Base-by-base conservation (phyloP, 2,329 filamentous ascomycete species). In the Stylonectria norvegica region DNA sequence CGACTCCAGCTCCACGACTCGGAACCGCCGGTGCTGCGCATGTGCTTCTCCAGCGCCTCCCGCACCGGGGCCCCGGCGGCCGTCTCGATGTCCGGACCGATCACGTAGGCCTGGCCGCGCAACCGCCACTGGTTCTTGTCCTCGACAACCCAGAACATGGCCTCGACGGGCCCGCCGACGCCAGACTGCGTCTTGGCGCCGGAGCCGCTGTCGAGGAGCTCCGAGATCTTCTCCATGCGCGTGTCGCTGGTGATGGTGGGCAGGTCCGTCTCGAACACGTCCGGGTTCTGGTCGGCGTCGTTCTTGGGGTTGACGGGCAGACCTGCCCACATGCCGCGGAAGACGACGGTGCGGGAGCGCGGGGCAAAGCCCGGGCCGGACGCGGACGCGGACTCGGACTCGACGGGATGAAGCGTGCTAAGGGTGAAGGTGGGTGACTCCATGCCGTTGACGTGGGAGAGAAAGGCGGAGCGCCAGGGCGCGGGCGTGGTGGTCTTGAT, bases 201-300 rank as follows among this genome's bases (percentile, higher is more conserved):
- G 32, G 25, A 32, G 72, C 17, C 65, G 5, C 67, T 72, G 5
- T 66, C 69, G 47, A 82, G 78, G 4, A 97, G 65, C 63, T 96
- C 84, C 3, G 72, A 70, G 0, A 85, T 72, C 70, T 97, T 97
- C 44, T 82, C 76, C 88, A 94, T 95, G 32, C 91, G 79, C 7
- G 79, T 79, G 63, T 97, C 93, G 0, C 89, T 95, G 1, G 91
- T 95, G 57, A 96, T 83, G 1, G 85, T 84, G 3, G 85, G 77
- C 53, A 91, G 69, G 50, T 97, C 89, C 53, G 80, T 88, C 56
- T 86, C 82, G 59, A 79, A 95, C 1, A 64, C 34, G 19, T 67
- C 52, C 4, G 86, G 82, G 62, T 96, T 96, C 47, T 73, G 72
- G 48, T 80, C 73, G 3, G 87, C 85, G 22, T 78, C 68, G 64